phyloP scores from a whole-genome alignment of 2,329 filamentous ascomycete genomes.

The Hysterium pulicare region DNA sequence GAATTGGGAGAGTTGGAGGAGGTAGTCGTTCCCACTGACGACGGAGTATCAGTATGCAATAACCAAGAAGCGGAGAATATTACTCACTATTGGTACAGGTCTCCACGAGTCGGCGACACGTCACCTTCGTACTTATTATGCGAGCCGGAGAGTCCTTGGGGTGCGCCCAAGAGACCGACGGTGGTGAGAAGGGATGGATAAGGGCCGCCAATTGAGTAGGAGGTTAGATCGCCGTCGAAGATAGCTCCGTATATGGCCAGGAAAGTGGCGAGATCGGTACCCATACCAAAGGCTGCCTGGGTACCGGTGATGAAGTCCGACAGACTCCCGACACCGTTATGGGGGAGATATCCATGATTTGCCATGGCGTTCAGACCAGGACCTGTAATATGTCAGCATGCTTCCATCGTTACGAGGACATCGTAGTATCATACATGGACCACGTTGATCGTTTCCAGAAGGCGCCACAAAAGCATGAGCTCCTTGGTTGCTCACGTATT shows the following conservation, averaged over 20 bases:
- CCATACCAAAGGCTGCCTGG: slow-evolving; percentile 30
- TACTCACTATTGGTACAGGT: slow-evolving; percentile 17
- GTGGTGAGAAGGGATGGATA: slow-evolving; percentile 19
- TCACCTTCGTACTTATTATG: slow-evolving; percentile 38
- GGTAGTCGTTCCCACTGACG: not conserved
- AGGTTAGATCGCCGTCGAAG: slow-evolving; percentile 36
- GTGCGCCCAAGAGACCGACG: slow-evolving; percentile 19
- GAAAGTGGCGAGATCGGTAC: slow-evolving; percentile 27
- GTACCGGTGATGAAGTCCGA: not conserved
- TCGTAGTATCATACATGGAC: not conserved
- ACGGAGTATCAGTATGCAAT: too few relatives aligned
- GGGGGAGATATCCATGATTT: slow-evolving; percentile 19
- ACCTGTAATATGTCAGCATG: slow-evolving; percentile 5
- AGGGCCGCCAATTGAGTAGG: slow-evolving; percentile 52
- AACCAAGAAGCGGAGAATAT: not conserved
- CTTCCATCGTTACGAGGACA: not conserved
- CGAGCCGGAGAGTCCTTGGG: slow-evolving; percentile 21
- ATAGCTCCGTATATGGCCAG: slow-evolving; percentile 31
- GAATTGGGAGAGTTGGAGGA: not conserved
- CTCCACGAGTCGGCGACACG: slow-evolving; percentile 25
- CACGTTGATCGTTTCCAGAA: not conserved
- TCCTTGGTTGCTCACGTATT: not conserved
- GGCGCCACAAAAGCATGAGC: not conserved
- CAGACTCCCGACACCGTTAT: not conserved
- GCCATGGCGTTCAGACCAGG: slow-evolving; percentile 33